Percentiles rank a stretch among this genome's conserved stretches.
phyloP scores from a whole-genome alignment of 1,139 yeast genomes.

The Hyphopichia burtonii region DNA sequence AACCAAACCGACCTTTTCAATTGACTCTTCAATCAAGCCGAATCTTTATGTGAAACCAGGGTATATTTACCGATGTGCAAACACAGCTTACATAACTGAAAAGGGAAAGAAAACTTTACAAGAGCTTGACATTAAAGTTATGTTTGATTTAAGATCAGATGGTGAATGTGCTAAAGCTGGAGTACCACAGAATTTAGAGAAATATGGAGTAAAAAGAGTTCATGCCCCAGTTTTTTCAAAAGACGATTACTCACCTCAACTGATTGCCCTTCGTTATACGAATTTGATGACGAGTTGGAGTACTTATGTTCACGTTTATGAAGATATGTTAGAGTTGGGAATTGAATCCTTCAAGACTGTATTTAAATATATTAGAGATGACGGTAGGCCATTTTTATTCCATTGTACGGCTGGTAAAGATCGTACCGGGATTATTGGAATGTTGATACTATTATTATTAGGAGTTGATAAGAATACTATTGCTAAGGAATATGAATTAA shows the following conservation, averaged over 20 bases:
- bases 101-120: conserved; percentile 42
- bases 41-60: conserved; percentile 53
- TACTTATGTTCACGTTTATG: conserved; percentile 65
- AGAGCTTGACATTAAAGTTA: conserved; percentile 48
- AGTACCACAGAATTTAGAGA: conserved; percentile 28
- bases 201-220: conserved; percentile 48
- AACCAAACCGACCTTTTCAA: conserved; percentile 24
- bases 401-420: conserved; percentile 91
- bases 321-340: conserved; percentile 55
- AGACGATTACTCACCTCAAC: conserved; percentile 64
- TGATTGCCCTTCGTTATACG: conserved; percentile 56
- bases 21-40: conserved; percentile 9
- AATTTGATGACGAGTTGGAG: conserved; percentile 60
- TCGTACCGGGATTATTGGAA: conserved; percentile 74
- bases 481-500: conserved; percentile 67
- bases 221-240: conserved; percentile 62
- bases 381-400: conserved; percentile 49
- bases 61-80: conserved; percentile 63
- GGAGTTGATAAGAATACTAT: conserved; percentile 68
- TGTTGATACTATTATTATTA: conserved; percentile 59
- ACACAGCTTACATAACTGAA: conserved; percentile 49
- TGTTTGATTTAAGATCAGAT: conserved; percentile 70
- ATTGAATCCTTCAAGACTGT: conserved; percentile 42
- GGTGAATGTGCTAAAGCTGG: conserved; percentile 59
- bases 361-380: conserved; percentile 55